These are phyloP conservation scores for Aspergillus puulaauensis DNA, from an alignment of 2,329 filamentous ascomycete genomes.

Conservation along the genomic window DNA sequence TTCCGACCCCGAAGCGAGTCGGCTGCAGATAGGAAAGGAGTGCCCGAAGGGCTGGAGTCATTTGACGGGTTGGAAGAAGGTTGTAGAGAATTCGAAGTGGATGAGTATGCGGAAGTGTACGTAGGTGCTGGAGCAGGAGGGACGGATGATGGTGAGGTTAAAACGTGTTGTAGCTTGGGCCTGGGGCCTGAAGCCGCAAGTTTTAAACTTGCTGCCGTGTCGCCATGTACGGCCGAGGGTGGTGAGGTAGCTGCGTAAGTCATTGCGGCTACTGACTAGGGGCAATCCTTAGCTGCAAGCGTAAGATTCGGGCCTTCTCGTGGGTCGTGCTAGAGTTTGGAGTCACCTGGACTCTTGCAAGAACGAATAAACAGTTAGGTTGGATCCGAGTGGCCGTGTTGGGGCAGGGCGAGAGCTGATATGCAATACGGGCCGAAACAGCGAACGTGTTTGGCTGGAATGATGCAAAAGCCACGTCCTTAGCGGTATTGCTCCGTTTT, in stretches of 20 bases:
- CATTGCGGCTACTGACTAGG: constrained; percentile 36
- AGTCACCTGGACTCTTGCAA: constrained; percentile 42
- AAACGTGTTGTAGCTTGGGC: constrained; percentile 36
- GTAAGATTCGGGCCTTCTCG: constrained; percentile 24
- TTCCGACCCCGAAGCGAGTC: constrained; percentile 34
- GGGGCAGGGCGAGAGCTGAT: constrained; percentile 26
- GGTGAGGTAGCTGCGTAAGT: constrained; percentile 37
- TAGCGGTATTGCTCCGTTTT: constrained; percentile 39
- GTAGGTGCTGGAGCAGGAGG: constrained; percentile 28
- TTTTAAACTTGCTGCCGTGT: constrained; percentile 37
- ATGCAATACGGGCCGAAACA: constrained; percentile 33
- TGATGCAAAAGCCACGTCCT: constrained; percentile 39
- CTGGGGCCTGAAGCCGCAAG: constrained; percentile 32
- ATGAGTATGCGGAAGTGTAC: constrained; percentile 31
- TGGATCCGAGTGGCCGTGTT: constrained; percentile 29
- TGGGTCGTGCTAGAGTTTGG: constrained; percentile 32
- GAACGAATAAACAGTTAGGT: constrained; percentile 32
- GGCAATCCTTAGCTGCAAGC: constrained; percentile 32
- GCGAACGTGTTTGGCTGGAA: constrained; percentile 29
- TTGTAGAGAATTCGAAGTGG: constrained; percentile 30
- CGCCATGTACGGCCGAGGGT: constrained; percentile 37
- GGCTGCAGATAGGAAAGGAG: constrained; percentile 34
- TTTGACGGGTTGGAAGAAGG: constrained; percentile 29
- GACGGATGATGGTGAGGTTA: constrained; percentile 23
- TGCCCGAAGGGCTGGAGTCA: constrained; percentile 36